Evolutionary conservation across 495 filamentous ascomycete genomes (phyloP).

Genomic region (Elasticomyces elasticus): DNA sequence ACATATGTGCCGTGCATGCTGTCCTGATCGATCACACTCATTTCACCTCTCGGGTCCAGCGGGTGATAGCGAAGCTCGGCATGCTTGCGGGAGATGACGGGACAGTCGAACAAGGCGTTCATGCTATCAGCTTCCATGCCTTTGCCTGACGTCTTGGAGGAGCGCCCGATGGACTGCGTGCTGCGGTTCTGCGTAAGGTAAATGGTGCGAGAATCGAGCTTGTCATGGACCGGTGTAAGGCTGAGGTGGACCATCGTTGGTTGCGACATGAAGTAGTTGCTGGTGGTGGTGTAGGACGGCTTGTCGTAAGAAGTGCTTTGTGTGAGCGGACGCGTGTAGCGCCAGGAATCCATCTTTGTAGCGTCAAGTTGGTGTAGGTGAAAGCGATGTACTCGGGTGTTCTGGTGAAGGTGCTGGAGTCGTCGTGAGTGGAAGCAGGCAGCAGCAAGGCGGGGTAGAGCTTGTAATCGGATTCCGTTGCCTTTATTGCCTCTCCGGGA

Average conservation of each 20-base stretch:
- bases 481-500: no score
- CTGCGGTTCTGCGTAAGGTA: conserved; percentile 2
- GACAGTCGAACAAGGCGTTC: conserved; percentile 71
- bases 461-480: no score
- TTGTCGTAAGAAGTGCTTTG: no score
- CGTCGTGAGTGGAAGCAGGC: no score
- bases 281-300: no score
- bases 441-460: no score
- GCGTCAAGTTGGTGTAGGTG: no score
- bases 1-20: conserved; percentile 51
- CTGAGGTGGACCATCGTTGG: conserved; percentile 6
- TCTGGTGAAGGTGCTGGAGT: no score
- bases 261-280: no score
- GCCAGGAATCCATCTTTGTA: no score
- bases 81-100: conserved; percentile 74
- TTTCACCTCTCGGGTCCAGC: conserved; percentile 26
- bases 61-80: conserved; percentile 42
- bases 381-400: no score
- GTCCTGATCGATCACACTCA: conserved; percentile 40
- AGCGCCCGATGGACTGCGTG: conserved; percentile 44
- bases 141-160: conserved; percentile 49
- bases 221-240: conserved; percentile 2
- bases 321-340: no score
- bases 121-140: conserved; percentile 39
- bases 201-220: conserved; percentile 2